Percentiles rank a stretch among this genome's conserved stretches.
Evolutionary conservation across 2,329 filamentous ascomycete species (phyloP).

Genomic region (Talaromyces sp.): DNA sequence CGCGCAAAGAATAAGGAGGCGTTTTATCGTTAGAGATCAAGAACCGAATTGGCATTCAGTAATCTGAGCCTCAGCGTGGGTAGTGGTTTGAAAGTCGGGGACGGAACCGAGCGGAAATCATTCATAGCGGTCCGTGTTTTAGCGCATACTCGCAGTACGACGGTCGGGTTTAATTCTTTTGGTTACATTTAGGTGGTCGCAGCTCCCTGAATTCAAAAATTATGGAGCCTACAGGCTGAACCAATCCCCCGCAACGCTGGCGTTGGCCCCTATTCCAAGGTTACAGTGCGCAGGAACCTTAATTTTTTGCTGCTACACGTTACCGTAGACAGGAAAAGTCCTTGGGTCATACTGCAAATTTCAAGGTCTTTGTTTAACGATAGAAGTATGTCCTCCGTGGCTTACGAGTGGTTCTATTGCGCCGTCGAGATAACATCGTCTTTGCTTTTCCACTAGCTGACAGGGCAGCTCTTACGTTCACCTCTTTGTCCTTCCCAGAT

Average conservation of each 20-base stretch:
- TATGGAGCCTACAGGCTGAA: not conserved
- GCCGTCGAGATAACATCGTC: not conserved
- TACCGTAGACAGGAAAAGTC: not conserved
- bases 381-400: not conserved
- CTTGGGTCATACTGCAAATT: not conserved
- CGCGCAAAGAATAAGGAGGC: not conserved
- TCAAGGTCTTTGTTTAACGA: not conserved
- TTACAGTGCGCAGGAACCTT: not conserved
- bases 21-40: not conserved
- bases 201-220: not conserved
- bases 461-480: not conserved
- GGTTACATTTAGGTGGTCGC: not conserved
- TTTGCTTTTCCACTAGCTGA: not conserved
- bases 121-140: not conserved
- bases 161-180: not conserved
- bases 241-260: not conserved
- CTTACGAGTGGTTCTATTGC: not conserved
- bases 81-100: not conserved
- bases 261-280: not conserved
- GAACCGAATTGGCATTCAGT: not conserved
- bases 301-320: not conserved
- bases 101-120: not conserved
- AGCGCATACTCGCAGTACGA: not conserved
- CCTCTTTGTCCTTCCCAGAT: not conserved
- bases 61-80: not conserved